A percentile compares a stretch with the other conserved stretches of the same genome.
Conservation (phyloP, 2,329 filamentous ascomycete genomes). For the Trichothecium roseum region DNA sequence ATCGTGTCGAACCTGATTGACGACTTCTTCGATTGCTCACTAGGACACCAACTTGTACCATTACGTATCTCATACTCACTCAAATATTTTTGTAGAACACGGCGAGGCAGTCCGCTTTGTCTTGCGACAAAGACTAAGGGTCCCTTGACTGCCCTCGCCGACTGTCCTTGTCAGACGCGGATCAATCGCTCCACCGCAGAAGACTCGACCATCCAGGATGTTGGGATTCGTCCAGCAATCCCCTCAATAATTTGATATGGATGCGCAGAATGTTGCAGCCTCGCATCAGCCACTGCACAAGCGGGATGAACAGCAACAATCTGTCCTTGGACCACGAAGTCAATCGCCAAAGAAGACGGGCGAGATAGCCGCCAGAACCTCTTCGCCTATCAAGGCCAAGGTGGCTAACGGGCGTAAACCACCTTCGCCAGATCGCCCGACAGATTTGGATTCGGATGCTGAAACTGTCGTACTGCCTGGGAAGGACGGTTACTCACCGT, state of each 20-base stretch:
- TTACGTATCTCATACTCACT: too few species aligned
- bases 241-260: conserved; percentile 53
- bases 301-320: conserved; percentile 24
- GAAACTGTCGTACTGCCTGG: conserved; percentile 61
- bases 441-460: conserved; percentile 57
- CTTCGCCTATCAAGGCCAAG: conserved; percentile 7
- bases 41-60: too few species aligned
- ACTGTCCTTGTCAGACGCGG: too few species aligned
- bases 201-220: conserved; percentile 36
- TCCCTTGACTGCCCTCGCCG: too few species aligned
- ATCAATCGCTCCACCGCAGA: too few species aligned
- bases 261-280: conserved; percentile 58
- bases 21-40: too few species aligned
- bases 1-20: too few species aligned
- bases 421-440: conserved; percentile 24
- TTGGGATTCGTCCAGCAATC: conserved; percentile 40
- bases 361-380: conserved; percentile 3
- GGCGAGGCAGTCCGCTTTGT: too few species aligned
- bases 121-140: too few species aligned
- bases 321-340: conserved; percentile 12
- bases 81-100: too few species aligned
- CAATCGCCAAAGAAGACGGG: conserved; percentile 7
- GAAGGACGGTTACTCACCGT: conserved; percentile 54
- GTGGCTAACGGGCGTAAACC: background rate
- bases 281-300: conserved; percentile 48